A percentile compares a stretch with the other conserved stretches of the same genome.
phyloP scores from a whole-genome alignment of 2,329 filamentous ascomycete genomes.

The Neonectria faginata region DNA sequence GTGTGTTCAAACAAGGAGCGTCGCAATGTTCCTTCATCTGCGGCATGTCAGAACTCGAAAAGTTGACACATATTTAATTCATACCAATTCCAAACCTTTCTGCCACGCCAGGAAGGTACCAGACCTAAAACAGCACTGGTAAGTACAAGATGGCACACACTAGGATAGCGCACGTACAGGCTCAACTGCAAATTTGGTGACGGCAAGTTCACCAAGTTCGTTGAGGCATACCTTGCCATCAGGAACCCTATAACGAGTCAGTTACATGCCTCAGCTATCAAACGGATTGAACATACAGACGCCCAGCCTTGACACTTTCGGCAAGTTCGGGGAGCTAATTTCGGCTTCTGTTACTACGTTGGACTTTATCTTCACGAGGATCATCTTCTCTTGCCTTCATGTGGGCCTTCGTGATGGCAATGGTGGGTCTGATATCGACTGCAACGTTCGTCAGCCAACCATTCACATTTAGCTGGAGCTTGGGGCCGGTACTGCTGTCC shows the following conservation, averaged over 20 bases:
- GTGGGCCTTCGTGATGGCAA: constrained; percentile 90
- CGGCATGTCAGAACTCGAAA: constrained; percentile 42
- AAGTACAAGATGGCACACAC: constrained; percentile 1
- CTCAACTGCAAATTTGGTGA: constrained; percentile 97
- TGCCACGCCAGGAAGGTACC: constrained; percentile 88
- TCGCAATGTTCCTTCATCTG: constrained; percentile 86
- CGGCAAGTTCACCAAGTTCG: constrained; percentile 84
- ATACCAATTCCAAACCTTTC: constrained; percentile 90
- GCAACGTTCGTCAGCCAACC: constrained; percentile 22
- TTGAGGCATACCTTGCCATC: constrained; percentile 95
- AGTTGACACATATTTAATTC: constrained; percentile 34
- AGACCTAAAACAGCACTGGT: constrained; percentile 59
- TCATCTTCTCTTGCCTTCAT: constrained; percentile 72
- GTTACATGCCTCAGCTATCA: background rate
- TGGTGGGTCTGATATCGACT: constrained; percentile 90
- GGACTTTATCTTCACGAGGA: background rate
- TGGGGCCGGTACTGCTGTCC: constrained; percentile 67
- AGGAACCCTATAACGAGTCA: constrained; percentile 57
- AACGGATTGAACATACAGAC: constrained; percentile 62
- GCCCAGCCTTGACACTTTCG: constrained; percentile 83
- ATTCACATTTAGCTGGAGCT: background rate
- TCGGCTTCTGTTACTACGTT: constrained; percentile 15
- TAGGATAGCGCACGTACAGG: constrained; percentile 69
- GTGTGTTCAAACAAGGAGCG: constrained; percentile 94
- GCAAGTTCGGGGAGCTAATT: constrained; percentile 85